These are phyloP conservation scores for Candida succiphila DNA, from an alignment of 805 yeast species.

Conservation along the genomic window DNA sequence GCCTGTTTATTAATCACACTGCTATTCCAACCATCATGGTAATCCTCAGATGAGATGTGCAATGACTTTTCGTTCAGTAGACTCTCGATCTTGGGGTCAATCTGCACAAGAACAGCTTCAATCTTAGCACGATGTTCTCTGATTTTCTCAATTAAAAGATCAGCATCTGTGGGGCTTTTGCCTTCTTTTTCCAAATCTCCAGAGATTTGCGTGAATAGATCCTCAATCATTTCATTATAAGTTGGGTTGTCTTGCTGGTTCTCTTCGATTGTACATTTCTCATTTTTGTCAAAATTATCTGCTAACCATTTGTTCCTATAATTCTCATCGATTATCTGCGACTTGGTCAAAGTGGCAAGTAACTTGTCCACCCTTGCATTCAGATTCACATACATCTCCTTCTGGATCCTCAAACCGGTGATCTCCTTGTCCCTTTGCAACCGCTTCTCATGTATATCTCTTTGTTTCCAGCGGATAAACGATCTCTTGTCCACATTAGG, in stretches of 20 bases:
- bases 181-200: constrained; percentile 45
- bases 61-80: constrained; percentile 60
- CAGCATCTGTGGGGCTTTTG: constrained; percentile 31
- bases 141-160: constrained; percentile 29
- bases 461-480: constrained; percentile 92
- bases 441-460: constrained; percentile 92
- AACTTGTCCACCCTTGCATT: constrained; percentile 65
- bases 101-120: constrained; percentile 52
- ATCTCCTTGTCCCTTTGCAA: constrained; percentile 71
- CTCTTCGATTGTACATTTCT: constrained; percentile 36
- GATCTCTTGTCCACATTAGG: constrained; percentile 95
- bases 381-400: constrained; percentile 70
- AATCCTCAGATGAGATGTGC: constrained; percentile 83
- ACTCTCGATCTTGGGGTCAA: constrained; percentile 54
- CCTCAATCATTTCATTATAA: constrained; percentile 89
- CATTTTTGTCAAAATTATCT: constrained; percentile 44
- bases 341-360: constrained; percentile 30
- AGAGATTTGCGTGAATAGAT: constrained; percentile 68
- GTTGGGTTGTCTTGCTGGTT: constrained; percentile 38
- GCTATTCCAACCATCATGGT: constrained; percentile 85
- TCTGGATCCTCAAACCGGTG: constrained; percentile 63
- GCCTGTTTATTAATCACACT: constrained; percentile 65
- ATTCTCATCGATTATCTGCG: constrained; percentile 23
- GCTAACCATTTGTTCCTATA: constrained; percentile 33
- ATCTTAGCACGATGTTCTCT: constrained; percentile 63